Evolutionary conservation across 306 rosid genomes (phyloP).

Genomic region (Pterocarpus macrocarpus): DNA sequence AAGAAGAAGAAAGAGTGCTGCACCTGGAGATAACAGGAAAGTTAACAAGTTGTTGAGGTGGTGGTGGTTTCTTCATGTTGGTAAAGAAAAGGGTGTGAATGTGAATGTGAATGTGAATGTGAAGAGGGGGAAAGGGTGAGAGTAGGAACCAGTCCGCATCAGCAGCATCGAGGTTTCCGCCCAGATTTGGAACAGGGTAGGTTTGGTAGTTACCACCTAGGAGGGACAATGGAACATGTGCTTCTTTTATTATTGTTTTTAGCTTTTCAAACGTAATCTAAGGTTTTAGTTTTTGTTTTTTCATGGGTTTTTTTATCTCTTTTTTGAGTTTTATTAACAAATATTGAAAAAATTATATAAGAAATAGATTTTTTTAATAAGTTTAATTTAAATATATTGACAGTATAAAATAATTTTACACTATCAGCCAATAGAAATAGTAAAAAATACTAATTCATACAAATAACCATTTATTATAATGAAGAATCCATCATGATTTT

Average conservation of each 20-base stretch:
- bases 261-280: not conserved
- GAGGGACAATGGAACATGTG: not conserved
- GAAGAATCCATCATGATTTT: too few species aligned
- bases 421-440: too few species aligned
- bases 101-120: not conserved
- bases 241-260: not conserved
- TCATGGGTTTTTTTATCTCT: too few species aligned
- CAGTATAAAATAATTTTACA: too few species aligned
- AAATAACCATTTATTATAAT: too few species aligned
- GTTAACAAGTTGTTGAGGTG: not conserved
- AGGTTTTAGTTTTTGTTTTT: not conserved
- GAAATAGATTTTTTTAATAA: too few species aligned
- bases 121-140: conserved; percentile 7
- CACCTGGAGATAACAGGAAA: conserved; percentile 28
- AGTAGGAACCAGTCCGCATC: conserved; percentile 48
- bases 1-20: conserved; percentile 24
- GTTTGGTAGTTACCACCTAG: conserved; percentile 30
- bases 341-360: too few species aligned
- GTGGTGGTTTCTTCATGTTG: not conserved
- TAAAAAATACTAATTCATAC: too few species aligned
- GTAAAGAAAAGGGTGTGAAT: not conserved
- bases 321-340: too few species aligned
- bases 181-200: conserved; percentile 29
- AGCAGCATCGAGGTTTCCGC: conserved; percentile 54
- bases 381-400: too few species aligned